Conservation (phyloP, 2,329 filamentous ascomycete species). For the Bipolaris gigantea region DNA sequence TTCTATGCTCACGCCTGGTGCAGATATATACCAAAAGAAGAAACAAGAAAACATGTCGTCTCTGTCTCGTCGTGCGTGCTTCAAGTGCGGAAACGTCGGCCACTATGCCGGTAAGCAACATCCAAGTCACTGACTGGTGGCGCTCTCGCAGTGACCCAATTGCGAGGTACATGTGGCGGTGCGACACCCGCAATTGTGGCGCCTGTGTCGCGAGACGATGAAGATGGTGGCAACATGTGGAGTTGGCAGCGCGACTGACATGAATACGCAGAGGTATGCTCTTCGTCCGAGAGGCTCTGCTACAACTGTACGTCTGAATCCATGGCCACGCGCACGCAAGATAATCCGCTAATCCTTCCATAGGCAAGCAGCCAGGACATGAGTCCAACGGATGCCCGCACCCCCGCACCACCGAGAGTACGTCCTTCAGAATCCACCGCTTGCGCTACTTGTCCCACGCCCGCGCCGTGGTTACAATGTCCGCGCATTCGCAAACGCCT, state of each 20-base stretch:
- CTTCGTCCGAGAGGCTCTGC: conserved; percentile 95
- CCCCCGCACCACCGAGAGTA: conserved; percentile 90
- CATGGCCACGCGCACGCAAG: conserved; percentile 3
- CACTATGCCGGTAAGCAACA: conserved; percentile 54
- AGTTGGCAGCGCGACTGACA: conserved; percentile 26
- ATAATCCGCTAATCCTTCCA: conserved; percentile 12
- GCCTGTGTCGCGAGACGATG: conserved; percentile 25
- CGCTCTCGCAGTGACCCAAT: conserved; percentile 23
- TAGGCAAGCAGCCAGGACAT: conserved; percentile 87
- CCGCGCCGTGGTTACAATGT: neutral
- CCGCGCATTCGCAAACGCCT: neutral
- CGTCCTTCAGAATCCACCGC: conserved; percentile 35
- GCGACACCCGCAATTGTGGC: conserved; percentile 10
- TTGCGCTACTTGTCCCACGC: neutral
- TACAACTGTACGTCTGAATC: conserved; percentile 81
- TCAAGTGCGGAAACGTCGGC: conserved; percentile 57
- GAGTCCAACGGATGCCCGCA: conserved; percentile 98
- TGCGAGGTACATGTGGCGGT: conserved; percentile 17
- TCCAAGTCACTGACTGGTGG: conserved; percentile 15
- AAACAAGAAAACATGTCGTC: conserved; percentile 52
- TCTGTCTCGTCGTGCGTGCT: conserved; percentile 57
- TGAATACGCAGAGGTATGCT: conserved; percentile 76
- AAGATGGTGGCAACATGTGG: conserved; percentile 7
- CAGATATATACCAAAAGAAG: conserved; percentile 33
- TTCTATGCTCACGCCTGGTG: conserved; percentile 22